A percentile compares a stretch with the other conserved stretches of the same genome.
phyloP scores from a whole-genome alignment of 345 rosid species.

The Brassica juncea region DNA sequence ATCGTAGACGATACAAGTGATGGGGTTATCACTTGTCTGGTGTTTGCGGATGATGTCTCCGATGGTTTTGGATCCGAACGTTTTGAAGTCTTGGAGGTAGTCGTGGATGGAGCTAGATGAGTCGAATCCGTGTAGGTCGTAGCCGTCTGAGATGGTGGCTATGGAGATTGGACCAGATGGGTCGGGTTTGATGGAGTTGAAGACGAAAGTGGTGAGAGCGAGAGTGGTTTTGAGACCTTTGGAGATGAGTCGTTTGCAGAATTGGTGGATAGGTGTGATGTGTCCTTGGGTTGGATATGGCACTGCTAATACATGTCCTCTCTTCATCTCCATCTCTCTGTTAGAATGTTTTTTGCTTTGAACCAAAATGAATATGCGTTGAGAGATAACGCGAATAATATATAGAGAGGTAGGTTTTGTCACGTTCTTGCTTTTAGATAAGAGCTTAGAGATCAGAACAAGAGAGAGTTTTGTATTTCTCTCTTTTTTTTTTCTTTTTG shows the following conservation, averaged over 20 bases:
- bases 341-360: constrained; percentile 1
- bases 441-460: constrained; percentile 10
- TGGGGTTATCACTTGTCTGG: constrained; percentile 38
- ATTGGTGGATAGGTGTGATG: constrained; percentile 55
- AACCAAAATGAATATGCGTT: constrained; percentile 3
- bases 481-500: background rate
- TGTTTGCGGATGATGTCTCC: constrained; percentile 48
- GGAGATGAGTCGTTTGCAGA: constrained; percentile 53
- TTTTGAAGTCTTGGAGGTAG: constrained; percentile 45
- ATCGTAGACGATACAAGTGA: constrained; percentile 62
- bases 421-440: constrained; percentile 14
- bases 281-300: constrained; percentile 54
- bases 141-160: constrained; percentile 19
- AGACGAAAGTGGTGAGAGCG: constrained; percentile 36
- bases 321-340: constrained; percentile 21
- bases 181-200: constrained; percentile 42
- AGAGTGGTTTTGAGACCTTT: constrained; percentile 54
- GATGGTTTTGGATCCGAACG: constrained; percentile 51
- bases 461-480: background rate
- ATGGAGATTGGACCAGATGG: constrained; percentile 21
- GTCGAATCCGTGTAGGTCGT: constrained; percentile 24
- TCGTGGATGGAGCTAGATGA: constrained; percentile 18
- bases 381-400: background rate
- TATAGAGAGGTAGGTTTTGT: background rate
- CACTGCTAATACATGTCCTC: constrained; percentile 41